Evolutionary conservation across 2,329 filamentous ascomycete genomes (phyloP).

Genomic region (Dactylellina sp.): DNA sequence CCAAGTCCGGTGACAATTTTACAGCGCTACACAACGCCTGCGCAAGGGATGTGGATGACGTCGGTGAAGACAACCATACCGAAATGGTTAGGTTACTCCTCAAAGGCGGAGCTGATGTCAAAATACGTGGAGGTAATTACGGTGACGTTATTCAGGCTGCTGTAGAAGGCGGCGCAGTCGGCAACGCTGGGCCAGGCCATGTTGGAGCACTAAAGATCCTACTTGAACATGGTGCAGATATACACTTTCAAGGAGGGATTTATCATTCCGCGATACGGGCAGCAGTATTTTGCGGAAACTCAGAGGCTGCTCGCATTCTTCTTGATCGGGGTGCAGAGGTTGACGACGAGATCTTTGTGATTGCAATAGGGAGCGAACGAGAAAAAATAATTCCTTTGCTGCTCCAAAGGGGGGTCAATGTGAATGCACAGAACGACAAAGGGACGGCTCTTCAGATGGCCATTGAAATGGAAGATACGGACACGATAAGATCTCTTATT

Average conservation of each 20-base stretch:
- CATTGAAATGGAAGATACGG: conserved; percentile 13
- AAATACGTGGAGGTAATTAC: conserved; percentile 5
- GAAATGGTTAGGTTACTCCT: conserved; percentile 12
- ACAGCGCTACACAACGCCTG: conserved; percentile 19
- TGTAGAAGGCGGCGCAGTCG: conserved; percentile 10
- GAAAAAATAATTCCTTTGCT: conserved; percentile 15
- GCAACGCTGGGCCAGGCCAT: conserved; percentile 11
- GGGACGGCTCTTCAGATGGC: conserved; percentile 24
- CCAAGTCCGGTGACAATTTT: not conserved
- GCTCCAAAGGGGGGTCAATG: conserved; percentile 9
- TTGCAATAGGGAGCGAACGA: conserved; percentile 3
- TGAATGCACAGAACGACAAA: conserved; percentile 6
- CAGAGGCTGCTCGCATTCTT: conserved; percentile 23
- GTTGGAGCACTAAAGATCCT: conserved; percentile 12
- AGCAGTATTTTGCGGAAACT: conserved; percentile 22
- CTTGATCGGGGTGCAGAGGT: conserved; percentile 17
- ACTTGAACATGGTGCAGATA: conserved; percentile 19
- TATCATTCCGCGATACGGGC: conserved; percentile 21
- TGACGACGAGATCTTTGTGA: conserved; percentile 21
- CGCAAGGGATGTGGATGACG: conserved; percentile 9
- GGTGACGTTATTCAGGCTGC: conserved; percentile 9
- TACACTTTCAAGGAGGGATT: conserved; percentile 8
- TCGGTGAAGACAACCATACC: conserved; percentile 11
- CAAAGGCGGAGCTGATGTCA: conserved; percentile 12
- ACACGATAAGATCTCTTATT: conserved; percentile 12